A percentile compares a stretch with the other conserved stretches of the same genome.
phyloP scores from a whole-genome alignment of 768 basidiomycete species.

The Tricholoma matsutake region DNA sequence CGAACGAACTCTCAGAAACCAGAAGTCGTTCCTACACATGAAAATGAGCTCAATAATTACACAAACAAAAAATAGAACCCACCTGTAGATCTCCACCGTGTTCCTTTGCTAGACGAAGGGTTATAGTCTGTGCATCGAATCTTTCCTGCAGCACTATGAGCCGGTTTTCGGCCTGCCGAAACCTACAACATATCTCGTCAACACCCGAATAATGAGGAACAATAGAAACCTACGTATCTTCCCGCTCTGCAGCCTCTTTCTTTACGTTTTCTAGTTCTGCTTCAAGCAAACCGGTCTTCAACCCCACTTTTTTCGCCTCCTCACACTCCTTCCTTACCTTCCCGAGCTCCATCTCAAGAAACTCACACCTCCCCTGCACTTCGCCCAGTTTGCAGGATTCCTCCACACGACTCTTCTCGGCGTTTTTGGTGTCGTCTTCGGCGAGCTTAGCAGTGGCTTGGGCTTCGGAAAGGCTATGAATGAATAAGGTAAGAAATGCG shows the following conservation, averaged over 20 bases:
- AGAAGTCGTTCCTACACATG: slow-evolving; percentile 36
- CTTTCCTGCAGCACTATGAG: slow-evolving; percentile 46
- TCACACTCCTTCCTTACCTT: not conserved
- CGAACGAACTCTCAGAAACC: slow-evolving; percentile 30
- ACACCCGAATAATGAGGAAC: not conserved
- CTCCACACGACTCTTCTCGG: not conserved
- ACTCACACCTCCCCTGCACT: not conserved
- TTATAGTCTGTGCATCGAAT: slow-evolving; percentile 54
- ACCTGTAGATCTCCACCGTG: slow-evolving; percentile 49
- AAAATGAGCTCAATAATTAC: not conserved
- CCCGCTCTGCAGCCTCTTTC: not conserved
- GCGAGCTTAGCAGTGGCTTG: not conserved
- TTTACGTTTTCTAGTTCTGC: not conserved
- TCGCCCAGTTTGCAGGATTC: not conserved
- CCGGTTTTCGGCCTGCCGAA: slow-evolving; percentile 6
- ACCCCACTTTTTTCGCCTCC: not conserved
- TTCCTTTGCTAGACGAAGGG: slow-evolving; percentile 53
- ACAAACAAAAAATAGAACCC: not conserved
- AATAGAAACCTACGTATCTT: not conserved
- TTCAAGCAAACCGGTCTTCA: not conserved
- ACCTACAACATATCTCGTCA: slow-evolving; percentile 1
- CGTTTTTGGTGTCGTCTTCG: not conserved
- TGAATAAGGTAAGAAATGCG: too few species aligned
- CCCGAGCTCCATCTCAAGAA: not conserved
- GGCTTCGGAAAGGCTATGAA: not conserved